Percentiles rank a stretch among this genome's conserved stretches.
Conservation (phyloP, 2,329 filamentous ascomycete species). For the Clathrospora elynae region DNA sequence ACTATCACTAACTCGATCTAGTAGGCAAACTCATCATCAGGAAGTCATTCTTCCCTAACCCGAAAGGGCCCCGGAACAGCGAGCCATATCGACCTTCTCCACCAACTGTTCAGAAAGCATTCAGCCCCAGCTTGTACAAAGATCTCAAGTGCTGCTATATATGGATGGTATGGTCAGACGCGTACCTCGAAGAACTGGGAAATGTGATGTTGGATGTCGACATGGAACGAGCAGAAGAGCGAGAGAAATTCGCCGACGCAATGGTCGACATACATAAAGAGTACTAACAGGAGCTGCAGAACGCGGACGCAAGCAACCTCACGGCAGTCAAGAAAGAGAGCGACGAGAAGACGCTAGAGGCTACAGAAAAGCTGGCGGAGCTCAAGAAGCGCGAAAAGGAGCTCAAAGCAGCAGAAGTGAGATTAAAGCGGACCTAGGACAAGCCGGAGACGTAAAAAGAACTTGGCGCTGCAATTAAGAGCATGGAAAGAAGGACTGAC, state of each 20-base stretch:
- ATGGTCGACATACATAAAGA: no score
- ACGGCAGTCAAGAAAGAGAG: not conserved
- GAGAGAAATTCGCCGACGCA: no score
- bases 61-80: not conserved
- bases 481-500: no score
- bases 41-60: no score
- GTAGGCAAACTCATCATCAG: no score
- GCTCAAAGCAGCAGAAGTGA: not conserved
- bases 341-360: not conserved
- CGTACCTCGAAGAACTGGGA: not conserved
- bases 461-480: no score
- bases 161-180: not conserved
- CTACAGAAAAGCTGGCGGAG: not conserved
- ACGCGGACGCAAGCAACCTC: not conserved
- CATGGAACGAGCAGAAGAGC: no score
- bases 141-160: not conserved
- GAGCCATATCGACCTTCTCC: not conserved
- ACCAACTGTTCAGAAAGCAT: not conserved
- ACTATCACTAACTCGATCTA: no score
- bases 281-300: not conserved
- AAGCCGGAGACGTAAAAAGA: not conserved
- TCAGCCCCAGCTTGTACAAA: not conserved
- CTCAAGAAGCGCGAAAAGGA: not conserved
- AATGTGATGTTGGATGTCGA: not conserved
- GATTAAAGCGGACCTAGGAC: not conserved